These are phyloP conservation scores for Sordariomycetes sp. DNA, from an alignment of 2,329 filamentous ascomycete species.

Conservation along the genomic window DNA sequence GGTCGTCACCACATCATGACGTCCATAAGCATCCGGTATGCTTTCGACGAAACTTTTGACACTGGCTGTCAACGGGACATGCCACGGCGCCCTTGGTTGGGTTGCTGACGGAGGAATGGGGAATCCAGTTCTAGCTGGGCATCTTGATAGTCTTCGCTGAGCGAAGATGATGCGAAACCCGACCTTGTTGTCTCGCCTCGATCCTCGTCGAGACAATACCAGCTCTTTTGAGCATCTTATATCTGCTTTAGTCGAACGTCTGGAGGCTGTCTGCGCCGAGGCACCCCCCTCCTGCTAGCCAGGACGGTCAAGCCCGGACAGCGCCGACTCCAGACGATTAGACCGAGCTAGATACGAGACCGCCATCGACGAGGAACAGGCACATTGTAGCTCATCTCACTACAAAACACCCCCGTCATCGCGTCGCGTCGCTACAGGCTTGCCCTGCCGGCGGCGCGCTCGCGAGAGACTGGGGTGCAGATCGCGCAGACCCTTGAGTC, in stretches of 20 bases:
- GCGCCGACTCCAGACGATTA: constrained; percentile 11
- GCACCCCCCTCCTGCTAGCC: constrained; percentile 14
- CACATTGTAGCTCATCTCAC: constrained; percentile 13
- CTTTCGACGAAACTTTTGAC: constrained; percentile 15
- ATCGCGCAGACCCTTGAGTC: too few relatives aligned
- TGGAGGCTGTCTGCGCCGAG: background rate
- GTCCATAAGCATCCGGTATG: constrained; percentile 31
- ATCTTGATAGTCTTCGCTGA: constrained; percentile 5
- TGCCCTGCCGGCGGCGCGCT: constrained; percentile 4
- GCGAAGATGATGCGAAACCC: constrained; percentile 4
- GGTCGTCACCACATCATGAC: constrained; percentile 23
- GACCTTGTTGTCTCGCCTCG: constrained; percentile 2
- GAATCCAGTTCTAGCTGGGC: constrained; percentile 4
- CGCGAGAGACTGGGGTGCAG: constrained; percentile 4
- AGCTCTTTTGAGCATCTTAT: background rate
- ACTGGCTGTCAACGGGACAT: constrained; percentile 33
- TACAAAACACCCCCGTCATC: constrained; percentile 8
- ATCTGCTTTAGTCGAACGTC: background rate
- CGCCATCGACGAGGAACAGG: background rate
- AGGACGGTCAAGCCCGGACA: constrained; percentile 9
- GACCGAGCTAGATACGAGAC: too few relatives aligned
- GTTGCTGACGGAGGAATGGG: background rate
- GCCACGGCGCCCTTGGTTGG: constrained; percentile 7
- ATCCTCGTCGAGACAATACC: background rate
- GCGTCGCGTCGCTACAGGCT: constrained; percentile 1